Conservation (phyloP, 257 asterid species). For the Dorcoceras hygrometricum region DNA sequence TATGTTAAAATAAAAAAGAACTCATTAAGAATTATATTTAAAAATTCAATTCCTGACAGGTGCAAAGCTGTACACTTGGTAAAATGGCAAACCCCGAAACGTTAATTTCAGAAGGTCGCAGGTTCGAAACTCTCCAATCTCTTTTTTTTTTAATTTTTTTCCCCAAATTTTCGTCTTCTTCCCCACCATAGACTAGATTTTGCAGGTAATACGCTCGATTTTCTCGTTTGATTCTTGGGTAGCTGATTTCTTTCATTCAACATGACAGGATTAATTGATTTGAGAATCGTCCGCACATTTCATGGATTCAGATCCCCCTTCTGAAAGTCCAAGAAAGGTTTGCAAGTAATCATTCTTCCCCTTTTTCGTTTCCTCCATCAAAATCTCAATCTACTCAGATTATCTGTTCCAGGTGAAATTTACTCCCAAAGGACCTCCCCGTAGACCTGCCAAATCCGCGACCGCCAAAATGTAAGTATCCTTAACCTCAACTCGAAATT, state of each 20-base stretch:
- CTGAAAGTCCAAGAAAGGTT: constrained; percentile 54
- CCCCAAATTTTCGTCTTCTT: not conserved
- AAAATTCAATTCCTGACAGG: too few species aligned
- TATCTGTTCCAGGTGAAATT: not conserved
- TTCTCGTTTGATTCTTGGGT: not conserved
- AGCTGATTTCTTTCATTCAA: not conserved
- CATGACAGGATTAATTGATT: constrained; percentile 7
- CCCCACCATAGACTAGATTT: not conserved
- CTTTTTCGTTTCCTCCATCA: not conserved
- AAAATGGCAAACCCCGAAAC: too few species aligned
- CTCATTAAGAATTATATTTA: too few species aligned
- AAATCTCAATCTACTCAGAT: not conserved
- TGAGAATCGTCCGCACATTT: not conserved
- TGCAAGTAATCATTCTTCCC: not conserved
- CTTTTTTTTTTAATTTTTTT: too few species aligned
- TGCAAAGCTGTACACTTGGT: too few species aligned
- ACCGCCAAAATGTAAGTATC: not conserved
- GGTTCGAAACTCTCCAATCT: not conserved
- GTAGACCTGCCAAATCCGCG: not conserved
- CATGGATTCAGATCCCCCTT: constrained; percentile 59
- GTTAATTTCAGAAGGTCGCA: not conserved
- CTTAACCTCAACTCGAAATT: not conserved
- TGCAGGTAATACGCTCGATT: constrained; percentile 4
- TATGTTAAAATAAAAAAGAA: too few species aligned
- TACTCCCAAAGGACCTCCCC: not conserved